A percentile compares a stretch with the other conserved stretches of the same genome.
phyloP scores from a whole-genome alignment of 331 rosid genomes.

The Malus hybrid region DNA sequence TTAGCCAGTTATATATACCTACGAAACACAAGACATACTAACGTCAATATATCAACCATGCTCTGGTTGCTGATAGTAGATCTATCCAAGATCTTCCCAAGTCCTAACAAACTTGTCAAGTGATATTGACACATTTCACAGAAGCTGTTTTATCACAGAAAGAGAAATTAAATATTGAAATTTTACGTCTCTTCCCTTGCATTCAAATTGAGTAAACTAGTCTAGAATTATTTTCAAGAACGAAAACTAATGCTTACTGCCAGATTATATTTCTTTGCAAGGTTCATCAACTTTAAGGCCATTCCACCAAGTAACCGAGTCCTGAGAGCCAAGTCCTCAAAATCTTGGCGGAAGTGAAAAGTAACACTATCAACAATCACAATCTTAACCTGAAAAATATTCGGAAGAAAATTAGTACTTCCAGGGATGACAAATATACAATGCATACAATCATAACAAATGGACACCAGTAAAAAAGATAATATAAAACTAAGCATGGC shows the following conservation, averaged over 20 bases:
- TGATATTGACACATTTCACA: background rate
- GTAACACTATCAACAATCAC: conserved; percentile 85
- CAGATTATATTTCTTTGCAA: conserved; percentile 47
- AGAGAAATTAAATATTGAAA: background rate
- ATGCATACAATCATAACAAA: background rate
- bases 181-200: background rate
- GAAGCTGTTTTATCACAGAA: background rate
- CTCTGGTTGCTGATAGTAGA: background rate
- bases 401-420: background rate
- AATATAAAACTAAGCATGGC: background rate
- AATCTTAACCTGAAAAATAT: conserved; percentile 60
- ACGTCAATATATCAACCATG: background rate
- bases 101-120: background rate
- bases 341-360: conserved; percentile 92
- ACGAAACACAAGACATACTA: background rate
- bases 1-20: background rate
- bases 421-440: background rate
- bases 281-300: conserved; percentile 91
- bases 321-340: conserved; percentile 82
- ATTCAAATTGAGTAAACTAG: background rate
- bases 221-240: conserved; percentile 1
- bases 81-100: background rate
- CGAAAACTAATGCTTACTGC: conserved; percentile 55
- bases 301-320: conserved; percentile 79
- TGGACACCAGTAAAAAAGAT: background rate